Evolutionary conservation across 1,284 basidiomycete genomes (phyloP).

Genomic region (Tylopilus sp.): DNA sequence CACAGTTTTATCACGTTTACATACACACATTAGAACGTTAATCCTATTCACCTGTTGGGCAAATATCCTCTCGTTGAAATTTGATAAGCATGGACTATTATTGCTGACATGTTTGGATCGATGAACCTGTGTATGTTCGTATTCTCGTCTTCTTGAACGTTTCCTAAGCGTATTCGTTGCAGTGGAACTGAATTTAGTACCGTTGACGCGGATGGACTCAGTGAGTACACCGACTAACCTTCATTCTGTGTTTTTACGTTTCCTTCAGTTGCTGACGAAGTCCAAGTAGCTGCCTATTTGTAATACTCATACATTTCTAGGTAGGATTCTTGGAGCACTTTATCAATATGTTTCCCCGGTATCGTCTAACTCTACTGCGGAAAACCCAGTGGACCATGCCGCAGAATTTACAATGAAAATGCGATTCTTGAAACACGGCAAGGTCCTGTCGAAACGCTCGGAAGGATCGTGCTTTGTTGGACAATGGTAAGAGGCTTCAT

Average conservation of each 20-base stretch:
- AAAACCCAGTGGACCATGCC: too few relatives aligned
- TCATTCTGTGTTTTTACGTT: background rate
- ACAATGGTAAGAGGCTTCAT: conserved; percentile 2
- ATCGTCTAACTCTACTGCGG: too few relatives aligned
- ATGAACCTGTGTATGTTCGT: conserved; percentile 63
- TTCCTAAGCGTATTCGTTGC: background rate
- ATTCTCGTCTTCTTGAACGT: background rate
- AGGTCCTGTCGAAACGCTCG: background rate
- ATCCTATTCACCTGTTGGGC: conserved; percentile 55
- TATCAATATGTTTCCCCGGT: background rate
- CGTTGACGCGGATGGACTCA: conserved; percentile 54
- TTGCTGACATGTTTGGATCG: conserved; percentile 72
- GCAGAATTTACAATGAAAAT: too few relatives aligned
- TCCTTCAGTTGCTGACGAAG: conserved; percentile 54
- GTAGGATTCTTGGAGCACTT: background rate
- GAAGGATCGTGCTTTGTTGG: background rate
- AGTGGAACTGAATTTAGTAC: conserved; percentile 68
- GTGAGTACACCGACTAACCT: conserved; percentile 33
- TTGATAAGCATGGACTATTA: conserved; percentile 53
- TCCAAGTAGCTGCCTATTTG: conserved; percentile 68
- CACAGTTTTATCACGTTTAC: background rate
- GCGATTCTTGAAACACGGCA: conserved; percentile 11
- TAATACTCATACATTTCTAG: conserved; percentile 26
- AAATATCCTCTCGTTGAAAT: conserved; percentile 52
- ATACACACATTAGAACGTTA: conserved; percentile 50